Conservation (phyloP, 31 red algal genomes). For the Odonthalia washingtoniensis region DNA sequence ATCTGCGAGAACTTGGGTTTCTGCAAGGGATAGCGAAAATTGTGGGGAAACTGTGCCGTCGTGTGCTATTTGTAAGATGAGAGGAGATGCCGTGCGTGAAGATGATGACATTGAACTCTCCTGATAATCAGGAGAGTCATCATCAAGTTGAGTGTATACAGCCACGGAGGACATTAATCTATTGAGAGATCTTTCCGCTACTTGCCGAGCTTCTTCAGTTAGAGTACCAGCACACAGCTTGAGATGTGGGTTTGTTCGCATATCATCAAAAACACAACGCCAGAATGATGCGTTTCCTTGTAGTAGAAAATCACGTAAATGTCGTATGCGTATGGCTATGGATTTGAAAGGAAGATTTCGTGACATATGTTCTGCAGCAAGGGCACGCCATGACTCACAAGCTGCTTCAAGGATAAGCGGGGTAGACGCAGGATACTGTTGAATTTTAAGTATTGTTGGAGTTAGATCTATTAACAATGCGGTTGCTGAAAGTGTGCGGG, state of each 20-base stretch:
- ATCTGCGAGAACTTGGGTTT: slow-evolving; percentile 55
- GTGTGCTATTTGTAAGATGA: slow-evolving; percentile 26
- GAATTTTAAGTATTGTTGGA: slow-evolving; percentile 12
- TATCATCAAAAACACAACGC: slow-evolving; percentile 37
- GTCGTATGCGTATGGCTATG: slow-evolving; percentile 22
- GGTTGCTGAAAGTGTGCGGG: background rate
- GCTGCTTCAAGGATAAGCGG: slow-evolving; percentile 35
- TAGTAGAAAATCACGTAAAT: slow-evolving; percentile 39
- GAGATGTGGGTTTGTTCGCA: slow-evolving; percentile 29
- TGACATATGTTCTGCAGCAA: slow-evolving; percentile 26
- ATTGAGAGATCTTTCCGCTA: slow-evolving; percentile 47
- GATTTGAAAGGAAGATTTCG: slow-evolving; percentile 31
- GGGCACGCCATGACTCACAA: slow-evolving; percentile 24
- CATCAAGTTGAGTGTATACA: background rate
- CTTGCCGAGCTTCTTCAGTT: background rate
- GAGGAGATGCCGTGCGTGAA: background rate
- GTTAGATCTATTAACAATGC: slow-evolving; percentile 12
- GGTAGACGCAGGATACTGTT: slow-evolving; percentile 1
- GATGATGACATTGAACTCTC: background rate
- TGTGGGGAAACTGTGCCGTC: slow-evolving; percentile 30
- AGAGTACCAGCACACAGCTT: background rate
- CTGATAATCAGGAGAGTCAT: background rate
- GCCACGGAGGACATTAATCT: slow-evolving; percentile 11
- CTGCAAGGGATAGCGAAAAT: slow-evolving; percentile 55
- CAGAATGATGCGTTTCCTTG: slow-evolving; percentile 45